phyloP scores from a whole-genome alignment of 257 asterid genomes.

The Nicotiana obtusifolia region DNA sequence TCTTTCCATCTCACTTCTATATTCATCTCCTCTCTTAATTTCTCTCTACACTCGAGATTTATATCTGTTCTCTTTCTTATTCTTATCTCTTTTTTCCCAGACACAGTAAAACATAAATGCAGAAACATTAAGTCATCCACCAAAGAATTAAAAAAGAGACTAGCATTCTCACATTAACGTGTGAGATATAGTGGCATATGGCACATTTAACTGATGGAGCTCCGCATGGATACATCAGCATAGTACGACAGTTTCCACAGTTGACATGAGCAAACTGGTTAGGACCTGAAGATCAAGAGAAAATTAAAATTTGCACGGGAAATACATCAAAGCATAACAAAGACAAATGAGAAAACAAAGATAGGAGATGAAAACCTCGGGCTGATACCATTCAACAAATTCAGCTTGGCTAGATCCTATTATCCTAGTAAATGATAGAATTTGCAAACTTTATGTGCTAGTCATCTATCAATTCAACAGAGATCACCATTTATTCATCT shows the following conservation, averaged over 20 bases:
- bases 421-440: not conserved
- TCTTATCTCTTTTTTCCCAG: not conserved
- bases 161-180: slow-evolving; percentile 50
- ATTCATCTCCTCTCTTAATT: not conserved
- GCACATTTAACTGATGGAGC: slow-evolving; percentile 99
- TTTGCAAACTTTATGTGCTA: not conserved
- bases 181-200: slow-evolving; percentile 73
- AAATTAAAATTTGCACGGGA: not conserved
- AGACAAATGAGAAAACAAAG: not conserved
- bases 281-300: slow-evolving; percentile 34
- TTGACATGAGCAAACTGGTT: slow-evolving; percentile 69
- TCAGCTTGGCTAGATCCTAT: not conserved
- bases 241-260: slow-evolving; percentile 87
- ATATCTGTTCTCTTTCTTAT: not conserved
- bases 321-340: not conserved
- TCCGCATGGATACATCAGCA: slow-evolving; percentile 93
- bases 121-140: not conserved
- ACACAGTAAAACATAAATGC: not conserved
- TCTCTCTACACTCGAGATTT: too few species aligned
- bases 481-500: not conserved
- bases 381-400: not conserved
- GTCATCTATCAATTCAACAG: not conserved
- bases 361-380: not conserved
- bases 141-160: not conserved
- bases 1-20: not conserved